Evolutionary conservation across 2,329 filamentous ascomycete genomes (phyloP).

Genomic region (Cercospora janseana): DNA sequence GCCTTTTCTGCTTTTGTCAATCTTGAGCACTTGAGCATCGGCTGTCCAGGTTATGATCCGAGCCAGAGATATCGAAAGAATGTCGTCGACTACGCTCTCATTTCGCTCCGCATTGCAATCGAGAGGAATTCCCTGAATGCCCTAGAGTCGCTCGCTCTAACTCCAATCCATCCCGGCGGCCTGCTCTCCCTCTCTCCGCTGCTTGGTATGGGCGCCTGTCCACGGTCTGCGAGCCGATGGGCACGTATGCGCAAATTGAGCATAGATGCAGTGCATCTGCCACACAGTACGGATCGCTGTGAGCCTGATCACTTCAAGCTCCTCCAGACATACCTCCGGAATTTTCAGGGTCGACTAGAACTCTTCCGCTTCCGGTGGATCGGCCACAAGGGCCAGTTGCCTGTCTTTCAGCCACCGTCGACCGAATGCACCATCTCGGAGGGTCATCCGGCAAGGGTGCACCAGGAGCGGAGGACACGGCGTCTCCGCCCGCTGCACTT

Average conservation of each 20-base stretch:
- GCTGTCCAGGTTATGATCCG: slow-evolving; percentile 69
- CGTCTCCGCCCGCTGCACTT: slow-evolving; percentile 57
- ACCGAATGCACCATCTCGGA: slow-evolving; percentile 1
- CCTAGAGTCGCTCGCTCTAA: slow-evolving; percentile 69
- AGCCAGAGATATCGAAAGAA: slow-evolving; percentile 68
- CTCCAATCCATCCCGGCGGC: slow-evolving; percentile 70
- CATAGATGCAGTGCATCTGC: slow-evolving; percentile 59
- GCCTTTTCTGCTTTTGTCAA: slow-evolving; percentile 68
- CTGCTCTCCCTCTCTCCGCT: slow-evolving; percentile 75
- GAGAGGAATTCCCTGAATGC: slow-evolving; percentile 67
- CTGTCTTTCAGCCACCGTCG: slow-evolving; percentile 61
- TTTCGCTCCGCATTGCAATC: slow-evolving; percentile 78
- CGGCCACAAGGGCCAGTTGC: slow-evolving; percentile 69
- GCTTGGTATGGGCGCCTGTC: slow-evolving; percentile 70
- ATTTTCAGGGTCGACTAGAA: slow-evolving; percentile 49
- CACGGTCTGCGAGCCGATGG: slow-evolving; percentile 71
- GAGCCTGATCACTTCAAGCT: slow-evolving; percentile 63
- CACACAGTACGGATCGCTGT: slow-evolving; percentile 46
- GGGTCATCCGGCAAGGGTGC: slow-evolving; percentile 20
- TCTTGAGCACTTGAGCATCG: slow-evolving; percentile 71
- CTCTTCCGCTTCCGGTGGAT: slow-evolving; percentile 77
- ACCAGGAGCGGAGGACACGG: neutral
- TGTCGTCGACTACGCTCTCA: slow-evolving; percentile 83
- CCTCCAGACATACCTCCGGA: slow-evolving; percentile 75
- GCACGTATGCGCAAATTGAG: slow-evolving; percentile 71